Conservation (phyloP, 305 asterid species). For the Striga hermonthica region DNA sequence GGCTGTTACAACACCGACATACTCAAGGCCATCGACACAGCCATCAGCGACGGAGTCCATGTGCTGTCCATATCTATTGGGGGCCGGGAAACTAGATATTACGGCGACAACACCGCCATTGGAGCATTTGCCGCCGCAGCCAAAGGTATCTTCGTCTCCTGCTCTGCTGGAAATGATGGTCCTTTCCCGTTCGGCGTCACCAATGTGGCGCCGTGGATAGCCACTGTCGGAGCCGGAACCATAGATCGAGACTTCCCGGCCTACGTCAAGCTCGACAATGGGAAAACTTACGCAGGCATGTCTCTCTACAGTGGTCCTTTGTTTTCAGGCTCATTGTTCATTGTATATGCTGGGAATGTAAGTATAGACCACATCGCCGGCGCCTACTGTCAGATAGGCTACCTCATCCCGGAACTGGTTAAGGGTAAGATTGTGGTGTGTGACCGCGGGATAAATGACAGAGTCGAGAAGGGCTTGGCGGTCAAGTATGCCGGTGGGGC, state of each 20-base stretch:
- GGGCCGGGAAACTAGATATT: too few species aligned
- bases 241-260: conserved; percentile 49
- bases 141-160: conserved; percentile 60
- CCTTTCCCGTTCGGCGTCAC: conserved; percentile 39
- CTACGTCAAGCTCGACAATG: conserved; percentile 39
- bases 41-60: conserved; percentile 69
- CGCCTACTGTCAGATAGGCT: too few species aligned
- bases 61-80: conserved; percentile 70
- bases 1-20: conserved; percentile 57
- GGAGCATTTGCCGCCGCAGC: conserved; percentile 65
- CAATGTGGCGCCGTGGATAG: conserved; percentile 72
- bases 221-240: conserved; percentile 66
- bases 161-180: conserved; percentile 65
- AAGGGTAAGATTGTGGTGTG: conserved; percentile 63
- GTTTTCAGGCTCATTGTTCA: conserved; percentile 33
- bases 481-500: conserved; percentile 62
- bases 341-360: background rate
- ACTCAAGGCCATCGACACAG: conserved; percentile 73
- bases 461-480: conserved; percentile 55
- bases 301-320: conserved; percentile 50
- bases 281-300: conserved; percentile 34
- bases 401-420: conserved; percentile 45
- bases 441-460: conserved; percentile 54
- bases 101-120: conserved; percentile 51
- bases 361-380: too few species aligned